Percentiles rank a stretch among this genome's conserved stretches.
These are phyloP conservation scores for Capsicum rhomboideum DNA, from an alignment of 257 asterid genomes.

Conservation along the genomic window DNA sequence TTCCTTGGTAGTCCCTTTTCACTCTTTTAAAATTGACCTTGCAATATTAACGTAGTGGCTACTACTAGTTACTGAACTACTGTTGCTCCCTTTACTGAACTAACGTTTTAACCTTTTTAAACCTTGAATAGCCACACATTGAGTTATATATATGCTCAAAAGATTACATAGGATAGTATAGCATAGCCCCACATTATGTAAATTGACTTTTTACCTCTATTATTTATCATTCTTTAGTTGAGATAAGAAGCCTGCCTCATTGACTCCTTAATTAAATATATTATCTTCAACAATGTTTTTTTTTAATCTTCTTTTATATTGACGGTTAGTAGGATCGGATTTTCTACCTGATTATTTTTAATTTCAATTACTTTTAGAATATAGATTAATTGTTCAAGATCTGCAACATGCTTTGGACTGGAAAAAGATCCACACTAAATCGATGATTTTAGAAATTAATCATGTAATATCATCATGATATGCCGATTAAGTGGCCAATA, in stretches of 20 bases:
- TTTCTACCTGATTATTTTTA: neutral
- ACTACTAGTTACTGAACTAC: neutral
- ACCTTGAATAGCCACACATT: neutral
- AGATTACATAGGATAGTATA: neutral
- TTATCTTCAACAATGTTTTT: neutral
- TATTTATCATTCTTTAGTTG: neutral
- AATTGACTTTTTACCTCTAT: neutral
- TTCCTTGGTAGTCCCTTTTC: neutral
- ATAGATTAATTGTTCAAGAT: neutral
- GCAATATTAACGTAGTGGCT: neutral
- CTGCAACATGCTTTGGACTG: neutral
- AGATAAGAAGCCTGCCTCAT: neutral
- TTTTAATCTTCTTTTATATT: neutral
- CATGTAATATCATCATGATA: neutral
- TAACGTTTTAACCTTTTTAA: neutral
- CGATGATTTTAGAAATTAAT: neutral
- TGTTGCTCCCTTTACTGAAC: neutral
- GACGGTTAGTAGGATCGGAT: neutral
- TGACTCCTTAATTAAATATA: neutral
- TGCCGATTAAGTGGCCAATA: neutral
- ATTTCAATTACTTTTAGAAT: too few species aligned
- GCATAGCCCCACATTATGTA: neutral
- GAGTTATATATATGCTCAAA: neutral
- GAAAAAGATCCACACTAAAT: neutral
- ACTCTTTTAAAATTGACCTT: neutral